Conservation (phyloP, 441 rosid species). For the Bruguiera hainesii region DNA sequence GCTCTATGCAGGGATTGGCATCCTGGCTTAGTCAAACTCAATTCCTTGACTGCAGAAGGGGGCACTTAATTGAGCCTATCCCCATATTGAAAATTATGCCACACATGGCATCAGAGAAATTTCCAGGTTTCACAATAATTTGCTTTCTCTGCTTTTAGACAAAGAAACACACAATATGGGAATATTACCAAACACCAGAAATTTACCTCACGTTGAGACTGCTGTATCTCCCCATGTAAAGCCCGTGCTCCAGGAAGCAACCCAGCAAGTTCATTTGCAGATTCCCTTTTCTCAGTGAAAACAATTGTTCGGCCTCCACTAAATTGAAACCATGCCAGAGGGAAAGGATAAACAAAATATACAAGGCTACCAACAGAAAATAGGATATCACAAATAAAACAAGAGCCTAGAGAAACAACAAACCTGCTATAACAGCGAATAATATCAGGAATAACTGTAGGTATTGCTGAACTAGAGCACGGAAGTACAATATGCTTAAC, state of each 20-base stretch:
- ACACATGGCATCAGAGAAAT: background rate
- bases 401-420: conserved; percentile 6
- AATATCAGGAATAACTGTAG: conserved; percentile 80
- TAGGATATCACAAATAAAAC: background rate
- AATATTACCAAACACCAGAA: background rate
- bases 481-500: conserved; percentile 91
- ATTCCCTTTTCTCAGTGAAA: conserved; percentile 82
- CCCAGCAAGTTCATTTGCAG: conserved; percentile 86
- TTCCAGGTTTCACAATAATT: too few relatives aligned
- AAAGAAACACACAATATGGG: background rate
- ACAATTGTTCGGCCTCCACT: conserved; percentile 94
- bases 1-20: background rate
- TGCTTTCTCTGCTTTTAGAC: background rate
- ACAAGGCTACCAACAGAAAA: background rate
- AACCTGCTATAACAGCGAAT: conserved; percentile 94
- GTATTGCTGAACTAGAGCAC: conserved; percentile 61
- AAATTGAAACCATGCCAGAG: conserved; percentile 20
- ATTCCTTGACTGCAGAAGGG: background rate
- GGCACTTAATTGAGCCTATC: background rate
- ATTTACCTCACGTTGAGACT: conserved; percentile 85
- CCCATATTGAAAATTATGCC: background rate
- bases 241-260: conserved; percentile 77
- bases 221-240: conserved; percentile 92
- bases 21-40: background rate
- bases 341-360: too few relatives aligned